These are phyloP conservation scores for Salix brachista DNA, from an alignment of 345 rosid species.

Conservation along the genomic window DNA sequence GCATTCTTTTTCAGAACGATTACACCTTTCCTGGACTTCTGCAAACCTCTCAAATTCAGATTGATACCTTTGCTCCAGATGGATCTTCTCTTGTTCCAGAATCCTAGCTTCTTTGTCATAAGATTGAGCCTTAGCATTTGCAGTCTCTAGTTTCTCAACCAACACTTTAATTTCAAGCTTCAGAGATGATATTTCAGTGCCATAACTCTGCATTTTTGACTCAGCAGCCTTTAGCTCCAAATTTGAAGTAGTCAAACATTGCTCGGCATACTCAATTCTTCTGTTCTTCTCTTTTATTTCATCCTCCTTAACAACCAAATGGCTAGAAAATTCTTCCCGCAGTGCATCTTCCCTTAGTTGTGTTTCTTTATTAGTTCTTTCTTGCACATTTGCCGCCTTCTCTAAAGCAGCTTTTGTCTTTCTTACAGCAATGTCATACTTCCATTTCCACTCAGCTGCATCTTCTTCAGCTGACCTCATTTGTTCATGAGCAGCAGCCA, in stretches of 20 bases:
- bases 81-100: slow-evolving; percentile 81
- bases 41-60: slow-evolving; percentile 81
- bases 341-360: slow-evolving; percentile 85
- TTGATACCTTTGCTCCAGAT: slow-evolving; percentile 71
- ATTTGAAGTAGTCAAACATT: slow-evolving; percentile 67
- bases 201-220: slow-evolving; percentile 72
- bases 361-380: slow-evolving; percentile 67
- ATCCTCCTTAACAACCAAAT: slow-evolving; percentile 70
- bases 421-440: slow-evolving; percentile 76
- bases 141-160: slow-evolving; percentile 60
- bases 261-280: slow-evolving; percentile 76
- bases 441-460: slow-evolving; percentile 90
- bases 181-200: slow-evolving; percentile 54
- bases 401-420: slow-evolving; percentile 86
- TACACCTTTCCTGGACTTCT: slow-evolving; percentile 77
- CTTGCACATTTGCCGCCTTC: slow-evolving; percentile 86
- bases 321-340: slow-evolving; percentile 63
- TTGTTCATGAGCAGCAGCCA: too few relatives aligned
- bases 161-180: slow-evolving; percentile 55
- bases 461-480: too few relatives aligned
- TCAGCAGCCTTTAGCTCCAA: slow-evolving; percentile 89
- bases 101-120: slow-evolving; percentile 75
- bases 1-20: too few relatives aligned
- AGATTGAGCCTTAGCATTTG: slow-evolving; percentile 59
- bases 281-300: slow-evolving; percentile 64